Base-by-base conservation (phyloP, 2,329 filamentous ascomycete genomes). In the Cercospora brassicicola region DNA sequence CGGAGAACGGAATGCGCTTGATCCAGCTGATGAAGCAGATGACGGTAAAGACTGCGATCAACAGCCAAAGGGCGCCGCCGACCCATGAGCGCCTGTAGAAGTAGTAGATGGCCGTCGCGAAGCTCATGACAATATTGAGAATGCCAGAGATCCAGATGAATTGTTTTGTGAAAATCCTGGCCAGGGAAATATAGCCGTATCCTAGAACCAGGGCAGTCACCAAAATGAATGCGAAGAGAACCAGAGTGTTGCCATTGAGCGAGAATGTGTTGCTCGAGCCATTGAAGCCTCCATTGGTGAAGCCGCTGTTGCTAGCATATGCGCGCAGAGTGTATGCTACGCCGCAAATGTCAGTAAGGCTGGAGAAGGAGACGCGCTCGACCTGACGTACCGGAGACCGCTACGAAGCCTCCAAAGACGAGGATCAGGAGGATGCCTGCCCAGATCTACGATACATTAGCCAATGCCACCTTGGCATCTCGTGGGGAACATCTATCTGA, bases 141-240 rank as follows among this genome's bases (percentile, higher is more conserved):
- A 97, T 94, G 11, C 92, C 93, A 0, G 93, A 96, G 45, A 93
- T 87, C 92, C 93, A 97, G 77, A 97, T 96, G 73, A 97, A 93
- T 76, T 92, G 88, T 81, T 95, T 96, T 3, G 94, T 93, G 66
- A 77, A 77, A 59, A 75, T 71, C 59, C 76, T 73, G 57, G 77
- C 77, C 33, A 78, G 66, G 79, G 88, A 88, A 74, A 97, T 88
- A 78, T 97, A 98, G 23, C 81, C 84, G 76, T 88, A 91, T 39
- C 91, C 94, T 51, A 97, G 82, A 1, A 92, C 85, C 23, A 94
- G 84, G 4, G 93, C 91, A 45, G 93, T 84, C 15, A 82, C 87
- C 7, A 97, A 84, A 7, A 91, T 88, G 77, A 96, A 94, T 36
- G 87, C 85, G 79, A 98, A 96, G 15, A 97, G 85, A 48, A 96